Evolutionary conservation across 1,284 basidiomycete species (phyloP), one percentile per base, ranked within the genome.

Genomic region (Ceratobasidium theobromae): DNA sequence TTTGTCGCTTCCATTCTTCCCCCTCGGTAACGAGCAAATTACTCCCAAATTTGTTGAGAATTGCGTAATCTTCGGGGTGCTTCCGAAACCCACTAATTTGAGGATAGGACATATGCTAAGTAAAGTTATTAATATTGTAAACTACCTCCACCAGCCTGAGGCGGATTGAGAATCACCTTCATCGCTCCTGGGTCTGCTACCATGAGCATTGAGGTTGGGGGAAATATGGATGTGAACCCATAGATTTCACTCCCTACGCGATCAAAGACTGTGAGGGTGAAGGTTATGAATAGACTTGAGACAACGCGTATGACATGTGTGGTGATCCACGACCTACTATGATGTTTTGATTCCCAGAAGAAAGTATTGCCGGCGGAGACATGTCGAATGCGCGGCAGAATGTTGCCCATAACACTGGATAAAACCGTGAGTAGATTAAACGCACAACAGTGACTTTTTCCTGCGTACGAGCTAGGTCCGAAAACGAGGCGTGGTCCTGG

Each of bases 251-350:
- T 28, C 28, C 40, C 32, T 30, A 33, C n/a, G 5, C 30, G n/a
- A 11, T 58, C 40, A 33, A 46, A 58, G 16, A 58, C 54, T 58
- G 27, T 38, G 35, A n/a, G n/a, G n/a, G n/a, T n/a, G n/a, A n/a
- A n/a, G n/a, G n/a, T n/a, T n/a, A n/a, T n/a, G n/a, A n/a, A n/a
- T n/a, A n/a, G n/a, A n/a, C n/a, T n/a, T n/a, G n/a, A n/a, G n/a
- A n/a, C n/a, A n/a, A n/a, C n/a, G n/a, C n/a, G n/a, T n/a, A n/a
- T n/a, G n/a, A n/a, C n/a, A n/a, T n/a, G n/a, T n/a, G n/a, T n/a
- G n/a, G n/a, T n/a, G n/a, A n/a, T n/a, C n/a, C n/a, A n/a, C n/a
- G n/a, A 35, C 6, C 27, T 9, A n/a, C n/a, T n/a, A n/a, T 11
- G 18, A n/a, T 35, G n/a, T 18, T 12, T 25, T 1, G 16, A 1